Conservation (phyloP, 441 rosid species). For the Lagerstroemia fauriei region DNA sequence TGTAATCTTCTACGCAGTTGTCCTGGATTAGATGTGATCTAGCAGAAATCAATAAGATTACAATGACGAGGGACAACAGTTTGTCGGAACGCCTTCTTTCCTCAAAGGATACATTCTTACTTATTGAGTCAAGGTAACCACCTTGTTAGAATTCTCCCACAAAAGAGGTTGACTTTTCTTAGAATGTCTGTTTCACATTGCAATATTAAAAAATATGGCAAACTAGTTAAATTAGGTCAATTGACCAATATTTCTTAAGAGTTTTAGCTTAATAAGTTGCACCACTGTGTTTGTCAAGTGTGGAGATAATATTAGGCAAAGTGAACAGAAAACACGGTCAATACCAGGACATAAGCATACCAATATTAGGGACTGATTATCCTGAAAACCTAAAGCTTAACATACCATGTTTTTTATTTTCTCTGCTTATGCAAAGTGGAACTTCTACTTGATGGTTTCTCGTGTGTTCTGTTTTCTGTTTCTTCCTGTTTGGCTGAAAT, state of each 20-base stretch:
- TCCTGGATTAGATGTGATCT: constrained; percentile 54
- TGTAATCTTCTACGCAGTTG: constrained; percentile 35
- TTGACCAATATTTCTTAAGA: not conserved
- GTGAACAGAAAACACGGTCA: not conserved
- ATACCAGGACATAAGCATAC: not conserved
- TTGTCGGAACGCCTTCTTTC: constrained; percentile 47
- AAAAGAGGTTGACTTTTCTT: not conserved
- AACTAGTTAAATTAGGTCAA: not conserved
- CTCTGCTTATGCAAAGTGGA: not conserved
- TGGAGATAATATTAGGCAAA: not conserved
- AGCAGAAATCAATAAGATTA: constrained; percentile 46
- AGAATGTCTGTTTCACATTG: not conserved
- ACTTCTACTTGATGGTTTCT: not conserved
- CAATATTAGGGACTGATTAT: not conserved
- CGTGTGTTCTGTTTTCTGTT: not conserved
- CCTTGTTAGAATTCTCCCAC: not conserved
- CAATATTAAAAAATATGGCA: not conserved
- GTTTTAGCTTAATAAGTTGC: not conserved
- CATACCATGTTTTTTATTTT: not conserved
- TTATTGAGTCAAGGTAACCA: constrained; percentile 46
- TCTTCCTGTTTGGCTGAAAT: not conserved
- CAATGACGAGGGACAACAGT: constrained; percentile 38
- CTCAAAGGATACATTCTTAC: constrained; percentile 44
- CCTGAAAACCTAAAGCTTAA: not conserved
- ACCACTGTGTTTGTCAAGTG: not conserved